Conservation (phyloP, 345 rosid species). For the Melaleuca quinquenervia region DNA sequence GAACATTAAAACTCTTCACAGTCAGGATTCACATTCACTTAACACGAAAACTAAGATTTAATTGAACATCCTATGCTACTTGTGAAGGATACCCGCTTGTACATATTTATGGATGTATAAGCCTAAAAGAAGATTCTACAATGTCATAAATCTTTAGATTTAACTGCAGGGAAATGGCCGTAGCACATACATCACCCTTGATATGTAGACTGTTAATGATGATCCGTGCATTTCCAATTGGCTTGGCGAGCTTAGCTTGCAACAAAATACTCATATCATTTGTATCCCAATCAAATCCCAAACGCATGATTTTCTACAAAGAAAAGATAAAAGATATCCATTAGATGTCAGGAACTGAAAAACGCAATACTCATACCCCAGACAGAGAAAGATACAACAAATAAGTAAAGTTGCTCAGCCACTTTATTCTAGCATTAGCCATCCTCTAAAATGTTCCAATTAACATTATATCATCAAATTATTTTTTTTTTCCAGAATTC, state of each 20-base stretch:
- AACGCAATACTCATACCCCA: neutral
- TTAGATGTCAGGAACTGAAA: neutral
- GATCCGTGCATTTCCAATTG: conserved; percentile 84
- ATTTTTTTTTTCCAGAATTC: neutral
- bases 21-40: neutral
- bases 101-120: neutral
- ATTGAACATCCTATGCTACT: neutral
- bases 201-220: conserved; percentile 84
- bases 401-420: neutral
- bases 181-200: conserved; percentile 80
- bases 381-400: neutral
- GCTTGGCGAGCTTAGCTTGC: conserved; percentile 80
- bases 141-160: neutral
- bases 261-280: conserved; percentile 74
- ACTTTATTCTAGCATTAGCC: neutral
- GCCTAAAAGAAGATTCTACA: neutral
- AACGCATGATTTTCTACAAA: conserved; percentile 58
- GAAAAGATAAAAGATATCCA: neutral
- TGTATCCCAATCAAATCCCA: conserved; percentile 87
- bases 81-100: neutral
- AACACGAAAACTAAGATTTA: neutral
- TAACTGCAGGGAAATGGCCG: neutral
- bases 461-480: neutral
- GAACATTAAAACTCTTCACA: neutral
- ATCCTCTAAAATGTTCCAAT: neutral